These are phyloP conservation scores for Wickerhamomyces bovis DNA, from an alignment of 805 yeast genomes.

Conservation along the genomic window DNA sequence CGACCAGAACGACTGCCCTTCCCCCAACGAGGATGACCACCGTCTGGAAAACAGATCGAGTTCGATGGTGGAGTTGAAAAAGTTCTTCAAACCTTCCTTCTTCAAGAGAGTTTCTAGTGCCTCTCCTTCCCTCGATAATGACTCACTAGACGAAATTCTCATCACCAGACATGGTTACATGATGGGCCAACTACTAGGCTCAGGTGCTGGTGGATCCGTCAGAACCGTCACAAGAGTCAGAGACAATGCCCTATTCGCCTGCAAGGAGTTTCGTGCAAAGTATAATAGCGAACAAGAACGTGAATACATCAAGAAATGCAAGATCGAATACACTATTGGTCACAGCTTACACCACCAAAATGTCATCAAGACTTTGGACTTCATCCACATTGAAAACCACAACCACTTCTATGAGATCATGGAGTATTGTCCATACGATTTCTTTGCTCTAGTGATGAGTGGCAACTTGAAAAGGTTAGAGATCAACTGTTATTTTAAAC, in stretches of 20 bases:
- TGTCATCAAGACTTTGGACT: slow-evolving; percentile 68
- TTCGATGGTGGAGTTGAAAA: slow-evolving; percentile 18
- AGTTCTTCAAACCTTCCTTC: slow-evolving; percentile 17
- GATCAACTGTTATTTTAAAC: slow-evolving; percentile 76
- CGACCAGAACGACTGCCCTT: too few species aligned
- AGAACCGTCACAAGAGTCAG: slow-evolving; percentile 59
- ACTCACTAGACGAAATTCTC: slow-evolving; percentile 45
- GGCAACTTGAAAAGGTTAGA: slow-evolving; percentile 78
- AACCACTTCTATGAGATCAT: slow-evolving; percentile 73
- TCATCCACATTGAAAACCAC: slow-evolving; percentile 35
- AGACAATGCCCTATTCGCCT: slow-evolving; percentile 73
- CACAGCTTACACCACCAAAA: slow-evolving; percentile 78
- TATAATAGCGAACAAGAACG: slow-evolving; percentile 63
- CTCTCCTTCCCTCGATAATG: slow-evolving; percentile 6
- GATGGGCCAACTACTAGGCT: slow-evolving; percentile 68
- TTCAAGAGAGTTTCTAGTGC: slow-evolving; percentile 11
- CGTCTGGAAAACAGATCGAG: not conserved
- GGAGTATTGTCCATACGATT: slow-evolving; percentile 83
- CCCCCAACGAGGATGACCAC: not conserved
- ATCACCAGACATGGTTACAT: slow-evolving; percentile 58
- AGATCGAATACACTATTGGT: slow-evolving; percentile 86
- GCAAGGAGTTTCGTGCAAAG: slow-evolving; percentile 72
- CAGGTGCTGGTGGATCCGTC: slow-evolving; percentile 90
- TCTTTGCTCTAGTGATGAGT: slow-evolving; percentile 83
- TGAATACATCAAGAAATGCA: slow-evolving; percentile 80